These are phyloP conservation scores for Kwoniella sp. DNA, from an alignment of 768 basidiomycete genomes.

Conservation along the genomic window DNA sequence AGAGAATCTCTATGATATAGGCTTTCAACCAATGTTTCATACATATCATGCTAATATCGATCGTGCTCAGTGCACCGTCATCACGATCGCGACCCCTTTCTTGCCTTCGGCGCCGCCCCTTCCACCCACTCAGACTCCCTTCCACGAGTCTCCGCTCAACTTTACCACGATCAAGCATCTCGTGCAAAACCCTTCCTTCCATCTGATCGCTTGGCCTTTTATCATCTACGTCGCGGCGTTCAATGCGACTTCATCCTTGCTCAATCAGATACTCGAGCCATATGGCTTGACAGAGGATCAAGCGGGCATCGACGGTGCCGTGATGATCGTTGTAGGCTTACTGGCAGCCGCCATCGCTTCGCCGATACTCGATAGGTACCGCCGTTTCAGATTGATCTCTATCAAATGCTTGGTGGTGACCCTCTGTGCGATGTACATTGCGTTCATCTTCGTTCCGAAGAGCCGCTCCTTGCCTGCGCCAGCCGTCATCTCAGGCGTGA, in stretches of 20 bases:
- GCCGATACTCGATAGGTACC: slow-evolving; percentile 16
- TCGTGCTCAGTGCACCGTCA: slow-evolving; percentile 5
- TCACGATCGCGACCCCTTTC: slow-evolving; percentile 12
- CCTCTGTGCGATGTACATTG: slow-evolving; percentile 10
- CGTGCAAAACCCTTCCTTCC: slow-evolving; percentile 13
- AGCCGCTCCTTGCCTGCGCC: background rate
- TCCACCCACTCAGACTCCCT: slow-evolving; percentile 13
- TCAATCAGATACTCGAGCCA: slow-evolving; percentile 19
- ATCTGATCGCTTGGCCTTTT: slow-evolving; percentile 21
- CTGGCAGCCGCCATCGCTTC: slow-evolving; percentile 15
- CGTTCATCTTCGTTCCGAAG: slow-evolving; percentile 14
- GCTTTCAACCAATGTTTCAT: too few relatives aligned
- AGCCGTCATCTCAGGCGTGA: slow-evolving; percentile 11
- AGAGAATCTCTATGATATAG: background rate
- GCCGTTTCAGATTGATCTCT: background rate
- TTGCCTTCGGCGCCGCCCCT: slow-evolving; percentile 12
- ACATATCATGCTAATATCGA: too few relatives aligned
- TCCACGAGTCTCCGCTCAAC: slow-evolving; percentile 4
- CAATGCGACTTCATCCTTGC: slow-evolving; percentile 20
- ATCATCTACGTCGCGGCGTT: slow-evolving; percentile 22
- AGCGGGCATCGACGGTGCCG: slow-evolving; percentile 20
- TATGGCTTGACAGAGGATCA: slow-evolving; percentile 19
- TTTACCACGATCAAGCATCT: background rate
- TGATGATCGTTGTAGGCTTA: slow-evolving; percentile 18
- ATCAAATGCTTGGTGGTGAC: slow-evolving; percentile 12